Percentiles rank a stretch among this genome's conserved stretches.
Evolutionary conservation across 352 stramenopile species (phyloP).

Genomic region (Thraustotheca clavata): DNA sequence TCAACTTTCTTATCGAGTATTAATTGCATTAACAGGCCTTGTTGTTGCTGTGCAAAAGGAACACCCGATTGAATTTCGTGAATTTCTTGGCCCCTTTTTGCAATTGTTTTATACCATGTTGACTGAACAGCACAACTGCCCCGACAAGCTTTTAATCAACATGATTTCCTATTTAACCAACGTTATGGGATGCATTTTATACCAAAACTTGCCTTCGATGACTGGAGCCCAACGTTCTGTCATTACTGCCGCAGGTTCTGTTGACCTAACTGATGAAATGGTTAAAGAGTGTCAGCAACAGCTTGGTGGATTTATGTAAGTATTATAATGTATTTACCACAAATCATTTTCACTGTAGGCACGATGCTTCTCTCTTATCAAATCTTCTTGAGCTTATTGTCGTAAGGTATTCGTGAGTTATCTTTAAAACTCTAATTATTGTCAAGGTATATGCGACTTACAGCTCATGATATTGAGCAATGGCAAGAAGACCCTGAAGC

Average conservation of each 20-base stretch:
- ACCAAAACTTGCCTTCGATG: constrained; percentile 45
- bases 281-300: constrained; percentile 40
- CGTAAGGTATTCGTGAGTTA: constrained; percentile 37
- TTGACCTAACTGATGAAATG: constrained; percentile 65
- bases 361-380: constrained; percentile 37
- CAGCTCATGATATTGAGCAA: constrained; percentile 45
- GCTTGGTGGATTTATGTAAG: constrained; percentile 9
- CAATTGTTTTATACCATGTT: constrained; percentile 10
- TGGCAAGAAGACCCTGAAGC: constrained; percentile 63
- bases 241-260: constrained; percentile 69
- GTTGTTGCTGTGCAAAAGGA: constrained; percentile 64
- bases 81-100: constrained; percentile 38
- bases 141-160: constrained; percentile 50
- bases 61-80: constrained; percentile 78
- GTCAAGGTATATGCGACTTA: constrained; percentile 38
- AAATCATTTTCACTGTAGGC: background rate
- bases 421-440: background rate
- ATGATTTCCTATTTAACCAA: constrained; percentile 75
- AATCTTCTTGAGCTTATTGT: constrained; percentile 57
- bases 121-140: constrained; percentile 12
- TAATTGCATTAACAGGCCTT: constrained; percentile 50
- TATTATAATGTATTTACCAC: background rate
- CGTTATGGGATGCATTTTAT: constrained; percentile 67
- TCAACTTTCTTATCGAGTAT: constrained; percentile 46
- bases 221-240: constrained; percentile 53